These are phyloP conservation scores for Parastagonospora avenae DNA, from an alignment of 2,329 filamentous ascomycete genomes.

Conservation along the genomic window DNA sequence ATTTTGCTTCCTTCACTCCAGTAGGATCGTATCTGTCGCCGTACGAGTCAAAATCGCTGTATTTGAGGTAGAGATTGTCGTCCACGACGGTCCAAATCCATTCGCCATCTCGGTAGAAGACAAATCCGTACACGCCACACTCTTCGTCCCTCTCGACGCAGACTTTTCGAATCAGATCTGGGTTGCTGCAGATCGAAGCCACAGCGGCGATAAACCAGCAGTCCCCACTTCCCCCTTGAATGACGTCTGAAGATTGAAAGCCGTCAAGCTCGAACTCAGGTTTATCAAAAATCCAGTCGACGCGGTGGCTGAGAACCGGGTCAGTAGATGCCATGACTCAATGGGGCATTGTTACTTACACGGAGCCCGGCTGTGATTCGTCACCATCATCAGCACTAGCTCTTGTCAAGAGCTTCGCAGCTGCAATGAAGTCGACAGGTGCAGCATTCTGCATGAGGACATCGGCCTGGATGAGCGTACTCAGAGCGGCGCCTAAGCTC, in stretches of 20 bases:
- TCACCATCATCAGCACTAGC: slow-evolving; percentile 22
- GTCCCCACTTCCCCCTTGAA: slow-evolving; percentile 77
- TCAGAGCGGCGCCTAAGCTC: slow-evolving; percentile 27
- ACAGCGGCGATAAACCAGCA: slow-evolving; percentile 86
- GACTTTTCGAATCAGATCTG: slow-evolving; percentile 70
- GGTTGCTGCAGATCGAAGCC: slow-evolving; percentile 75
- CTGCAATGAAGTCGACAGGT: slow-evolving; percentile 46
- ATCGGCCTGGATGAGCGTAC: slow-evolving; percentile 28
- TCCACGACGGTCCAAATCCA: slow-evolving; percentile 93
- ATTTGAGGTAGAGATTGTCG: slow-evolving; percentile 82
- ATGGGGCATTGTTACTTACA: neutral
- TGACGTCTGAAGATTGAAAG: slow-evolving; percentile 75
- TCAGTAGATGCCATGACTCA: no score
- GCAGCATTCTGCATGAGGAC: slow-evolving; percentile 24
- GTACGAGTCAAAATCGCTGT: slow-evolving; percentile 76
- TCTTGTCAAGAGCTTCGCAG: slow-evolving; percentile 64
- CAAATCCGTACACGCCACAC: slow-evolving; percentile 83
- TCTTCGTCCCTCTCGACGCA: slow-evolving; percentile 75
- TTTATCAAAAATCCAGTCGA: slow-evolving; percentile 75
- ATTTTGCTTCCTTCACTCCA: slow-evolving; percentile 61
- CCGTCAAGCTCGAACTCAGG: slow-evolving; percentile 79
- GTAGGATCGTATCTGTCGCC: slow-evolving; percentile 69
- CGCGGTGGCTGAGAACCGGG: slow-evolving; percentile 19
- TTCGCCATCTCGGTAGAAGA: slow-evolving; percentile 68
- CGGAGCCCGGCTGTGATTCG: slow-evolving; percentile 27